Evolutionary conservation across 2,329 filamentous ascomycete genomes (phyloP).

Genomic region (Hawksworthiomyces lignivorus): DNA sequence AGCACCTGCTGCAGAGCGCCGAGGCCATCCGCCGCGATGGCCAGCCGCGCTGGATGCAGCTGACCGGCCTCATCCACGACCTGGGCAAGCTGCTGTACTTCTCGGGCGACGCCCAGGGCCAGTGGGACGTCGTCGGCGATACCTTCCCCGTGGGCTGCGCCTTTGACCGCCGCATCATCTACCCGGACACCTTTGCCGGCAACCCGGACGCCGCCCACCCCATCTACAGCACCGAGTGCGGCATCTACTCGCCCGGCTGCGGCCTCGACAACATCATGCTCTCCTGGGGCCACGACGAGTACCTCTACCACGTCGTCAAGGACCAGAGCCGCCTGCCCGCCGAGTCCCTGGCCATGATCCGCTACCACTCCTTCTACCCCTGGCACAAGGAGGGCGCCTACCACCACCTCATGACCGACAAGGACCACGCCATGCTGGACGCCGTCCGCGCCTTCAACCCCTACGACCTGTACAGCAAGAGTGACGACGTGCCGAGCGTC

Average conservation of each 20-base stretch:
- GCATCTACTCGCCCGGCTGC: constrained; percentile 73
- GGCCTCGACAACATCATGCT: constrained; percentile 85
- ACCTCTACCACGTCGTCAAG: constrained; percentile 79
- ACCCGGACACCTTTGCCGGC: constrained; percentile 64
- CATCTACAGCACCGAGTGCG: constrained; percentile 67
- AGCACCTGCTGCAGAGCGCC: constrained; percentile 80
- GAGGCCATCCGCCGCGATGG: constrained; percentile 83
- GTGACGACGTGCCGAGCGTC: constrained; percentile 67
- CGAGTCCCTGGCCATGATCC: constrained; percentile 85
- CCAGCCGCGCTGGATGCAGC: constrained; percentile 75
- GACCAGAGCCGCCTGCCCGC: constrained; percentile 70
- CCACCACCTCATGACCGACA: constrained; percentile 71
- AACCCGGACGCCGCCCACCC: constrained; percentile 69
- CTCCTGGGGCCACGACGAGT: constrained; percentile 85
- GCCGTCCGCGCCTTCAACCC: constrained; percentile 84
- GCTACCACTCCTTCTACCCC: constrained; percentile 88
- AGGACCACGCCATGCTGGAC: constrained; percentile 71
- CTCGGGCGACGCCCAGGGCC: constrained; percentile 66
- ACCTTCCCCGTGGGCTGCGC: constrained; percentile 73
- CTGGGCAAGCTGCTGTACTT: constrained; percentile 75
- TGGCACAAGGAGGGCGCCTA: constrained; percentile 84
- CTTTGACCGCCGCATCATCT: constrained; percentile 68
- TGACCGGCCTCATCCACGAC: constrained; percentile 71
- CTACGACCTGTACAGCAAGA: constrained; percentile 90
- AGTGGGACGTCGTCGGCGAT: constrained; percentile 91